These are phyloP conservation scores for Cryptosporidium sp. DNA, from an alignment of 169 alveolate species.

Conservation along the genomic window DNA sequence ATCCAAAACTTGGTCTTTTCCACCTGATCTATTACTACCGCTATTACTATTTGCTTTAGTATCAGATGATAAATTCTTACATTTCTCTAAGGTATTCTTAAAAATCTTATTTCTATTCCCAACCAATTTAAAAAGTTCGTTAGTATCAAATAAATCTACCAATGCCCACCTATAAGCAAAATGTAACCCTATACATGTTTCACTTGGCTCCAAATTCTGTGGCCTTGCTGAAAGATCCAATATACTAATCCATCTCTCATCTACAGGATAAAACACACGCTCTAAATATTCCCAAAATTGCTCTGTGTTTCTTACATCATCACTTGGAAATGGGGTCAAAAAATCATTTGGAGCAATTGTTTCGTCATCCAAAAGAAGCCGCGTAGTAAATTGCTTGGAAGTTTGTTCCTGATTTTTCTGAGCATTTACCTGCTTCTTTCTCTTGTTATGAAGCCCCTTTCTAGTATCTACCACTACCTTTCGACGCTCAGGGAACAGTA, in stretches of 20 bases:
- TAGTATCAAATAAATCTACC: slow-evolving; percentile 56
- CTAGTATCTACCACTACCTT: slow-evolving; percentile 29
- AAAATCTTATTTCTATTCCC: slow-evolving; percentile 34
- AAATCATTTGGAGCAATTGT: slow-evolving; percentile 72
- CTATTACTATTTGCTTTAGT: neutral
- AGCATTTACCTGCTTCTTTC: slow-evolving; percentile 63
- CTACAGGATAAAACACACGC: slow-evolving; percentile 74
- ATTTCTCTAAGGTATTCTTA: neutral
- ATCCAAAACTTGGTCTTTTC: neutral
- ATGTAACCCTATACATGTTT: slow-evolving; percentile 59
- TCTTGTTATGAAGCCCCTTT: slow-evolving; percentile 63
- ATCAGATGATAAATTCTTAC: neutral
- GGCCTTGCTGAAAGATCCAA: slow-evolving; percentile 73
- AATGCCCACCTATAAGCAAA: slow-evolving; percentile 75
- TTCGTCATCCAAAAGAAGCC: slow-evolving; percentile 76
- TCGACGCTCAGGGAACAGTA: slow-evolving; percentile 76
- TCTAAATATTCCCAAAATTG: slow-evolving; percentile 73
- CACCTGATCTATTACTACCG: neutral
- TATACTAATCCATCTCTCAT: slow-evolving; percentile 54
- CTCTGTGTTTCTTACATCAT: slow-evolving; percentile 65
- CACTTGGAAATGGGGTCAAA: slow-evolving; percentile 70
- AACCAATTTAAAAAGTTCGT: slow-evolving; percentile 42
- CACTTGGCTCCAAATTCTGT: slow-evolving; percentile 14
- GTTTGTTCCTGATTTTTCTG: slow-evolving; percentile 72
- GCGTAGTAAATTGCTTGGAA: slow-evolving; percentile 74